phyloP scores from a whole-genome alignment of 78 protist species.

The Guillardia theta region DNA sequence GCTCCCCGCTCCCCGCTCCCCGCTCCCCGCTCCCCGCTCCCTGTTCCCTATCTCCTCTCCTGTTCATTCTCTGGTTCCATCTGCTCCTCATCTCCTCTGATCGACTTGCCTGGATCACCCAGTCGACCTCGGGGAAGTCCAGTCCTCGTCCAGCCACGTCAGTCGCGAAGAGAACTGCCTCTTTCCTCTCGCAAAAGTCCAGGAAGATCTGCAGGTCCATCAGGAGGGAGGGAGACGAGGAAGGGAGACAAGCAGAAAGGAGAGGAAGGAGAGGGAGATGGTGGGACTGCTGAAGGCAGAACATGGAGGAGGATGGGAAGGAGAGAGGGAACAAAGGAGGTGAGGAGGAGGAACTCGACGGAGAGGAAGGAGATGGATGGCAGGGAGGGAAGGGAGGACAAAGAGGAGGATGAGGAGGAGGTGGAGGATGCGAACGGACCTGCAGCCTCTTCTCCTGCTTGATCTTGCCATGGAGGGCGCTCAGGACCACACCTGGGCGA shows the following conservation, averaged over 20 bases:
- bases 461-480: constrained; percentile 86
- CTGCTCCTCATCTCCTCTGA: neutral
- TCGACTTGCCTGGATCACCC: constrained; percentile 83
- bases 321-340: too few relatives aligned
- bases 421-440: too few relatives aligned
- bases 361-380: too few relatives aligned
- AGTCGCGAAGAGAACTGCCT: constrained; percentile 93
- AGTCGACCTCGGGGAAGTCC: constrained; percentile 94
- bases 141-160: constrained; percentile 98
- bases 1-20: neutral
- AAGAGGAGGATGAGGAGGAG: too few relatives aligned
- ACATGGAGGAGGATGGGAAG: too few relatives aligned
- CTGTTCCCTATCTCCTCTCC: neutral
- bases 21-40: neutral
- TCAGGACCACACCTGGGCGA: constrained; percentile 80
- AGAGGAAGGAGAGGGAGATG: neutral
- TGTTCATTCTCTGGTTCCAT: neutral
- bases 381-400: too few relatives aligned
- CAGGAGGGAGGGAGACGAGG: neutral
- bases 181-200: constrained; percentile 10
- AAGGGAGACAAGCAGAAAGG: too few relatives aligned
- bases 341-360: too few relatives aligned
- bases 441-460: constrained; percentile 94
- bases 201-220: constrained; percentile 16
- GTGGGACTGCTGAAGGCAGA: neutral